These are phyloP conservation scores for Epichloe aotearoae DNA, from an alignment of 2,329 filamentous ascomycete genomes.

Conservation along the genomic window DNA sequence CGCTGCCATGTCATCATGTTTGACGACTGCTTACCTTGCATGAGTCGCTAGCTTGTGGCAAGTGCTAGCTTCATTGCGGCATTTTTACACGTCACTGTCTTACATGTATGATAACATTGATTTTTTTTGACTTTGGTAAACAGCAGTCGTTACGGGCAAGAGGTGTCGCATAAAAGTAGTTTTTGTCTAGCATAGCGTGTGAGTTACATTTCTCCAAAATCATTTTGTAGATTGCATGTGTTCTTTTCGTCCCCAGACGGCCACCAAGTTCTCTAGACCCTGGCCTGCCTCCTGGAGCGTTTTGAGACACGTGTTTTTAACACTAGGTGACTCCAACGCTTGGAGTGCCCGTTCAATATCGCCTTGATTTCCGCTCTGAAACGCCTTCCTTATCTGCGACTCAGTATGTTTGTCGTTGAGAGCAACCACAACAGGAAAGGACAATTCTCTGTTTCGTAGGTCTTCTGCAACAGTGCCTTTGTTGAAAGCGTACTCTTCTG, in stretches of 20 bases:
- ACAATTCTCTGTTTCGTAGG: constrained; percentile 8
- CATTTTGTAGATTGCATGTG: constrained; percentile 1
- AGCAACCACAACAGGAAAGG: constrained; percentile 8
- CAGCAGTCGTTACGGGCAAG: neutral
- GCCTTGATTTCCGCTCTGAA: neutral
- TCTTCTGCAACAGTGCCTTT: constrained; percentile 8
- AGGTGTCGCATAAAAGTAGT: neutral
- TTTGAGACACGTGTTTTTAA: constrained; percentile 6
- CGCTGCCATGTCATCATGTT: too few relatives aligned
- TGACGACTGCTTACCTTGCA: too few relatives aligned
- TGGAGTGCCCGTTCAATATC: constrained; percentile 5
- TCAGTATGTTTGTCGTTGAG: constrained; percentile 4
- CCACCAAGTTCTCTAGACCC: constrained; percentile 6
- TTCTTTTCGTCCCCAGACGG: constrained; percentile 8
- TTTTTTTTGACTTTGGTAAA: neutral
- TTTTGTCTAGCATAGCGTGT: neutral
- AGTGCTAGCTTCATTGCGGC: too few relatives aligned
- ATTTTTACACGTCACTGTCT: too few relatives aligned
- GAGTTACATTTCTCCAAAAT: neutral
- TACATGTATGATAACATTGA: too few relatives aligned
- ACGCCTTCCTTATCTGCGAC: constrained; percentile 1
- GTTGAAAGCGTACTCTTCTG: constrained; percentile 7
- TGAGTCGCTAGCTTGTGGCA: too few relatives aligned
- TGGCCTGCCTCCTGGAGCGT: constrained; percentile 6
- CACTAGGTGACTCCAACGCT: constrained; percentile 3